Evolutionary conservation across 2,329 filamentous ascomycete species (phyloP).

Genomic region (Cucurbitaria berberidis): DNA sequence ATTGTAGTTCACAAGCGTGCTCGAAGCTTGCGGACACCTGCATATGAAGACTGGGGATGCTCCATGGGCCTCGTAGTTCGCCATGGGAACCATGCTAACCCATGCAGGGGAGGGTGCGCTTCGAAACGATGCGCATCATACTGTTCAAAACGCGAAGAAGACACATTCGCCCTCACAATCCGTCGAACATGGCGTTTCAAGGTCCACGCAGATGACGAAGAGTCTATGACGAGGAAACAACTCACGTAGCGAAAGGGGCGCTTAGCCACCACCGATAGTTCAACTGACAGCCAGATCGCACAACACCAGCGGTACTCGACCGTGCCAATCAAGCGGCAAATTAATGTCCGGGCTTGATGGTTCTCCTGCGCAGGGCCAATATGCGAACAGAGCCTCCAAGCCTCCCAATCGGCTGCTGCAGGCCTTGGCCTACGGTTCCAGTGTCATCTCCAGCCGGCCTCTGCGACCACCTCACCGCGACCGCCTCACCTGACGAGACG

Average conservation of each 20-base stretch:
- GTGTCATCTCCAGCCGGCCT: neutral
- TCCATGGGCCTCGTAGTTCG: conserved; percentile 10
- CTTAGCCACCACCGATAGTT: conserved; percentile 8
- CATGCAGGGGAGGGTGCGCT: conserved; percentile 12
- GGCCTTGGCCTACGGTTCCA: conserved; percentile 10
- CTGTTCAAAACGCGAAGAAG: conserved; percentile 17
- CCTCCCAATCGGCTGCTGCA: conserved; percentile 12
- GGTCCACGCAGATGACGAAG: conserved; percentile 1
- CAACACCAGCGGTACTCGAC: conserved; percentile 10
- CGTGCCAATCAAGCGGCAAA: conserved; percentile 18
- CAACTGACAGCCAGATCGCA: conserved; percentile 16
- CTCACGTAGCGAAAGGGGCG: conserved; percentile 23
- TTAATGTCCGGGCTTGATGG: conserved; percentile 24
- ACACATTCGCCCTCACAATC: no score
- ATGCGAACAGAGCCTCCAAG: conserved; percentile 27
- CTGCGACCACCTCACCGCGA: conserved; percentile 5
- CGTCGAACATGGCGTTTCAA: conserved; percentile 4
- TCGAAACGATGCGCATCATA: conserved; percentile 15
- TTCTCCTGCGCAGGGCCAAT: conserved; percentile 32
- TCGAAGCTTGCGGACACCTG: conserved; percentile 14
- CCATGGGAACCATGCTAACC: conserved; percentile 14
- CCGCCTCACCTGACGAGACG: no score
- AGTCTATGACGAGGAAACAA: conserved; percentile 7
- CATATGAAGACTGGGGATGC: conserved; percentile 10
- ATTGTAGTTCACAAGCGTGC: conserved; percentile 4